A percentile compares a stretch with the other conserved stretches of the same genome.
These are phyloP conservation scores for Noccaea bulbosa DNA, from an alignment of 345 rosid genomes.

Conservation along the genomic window DNA sequence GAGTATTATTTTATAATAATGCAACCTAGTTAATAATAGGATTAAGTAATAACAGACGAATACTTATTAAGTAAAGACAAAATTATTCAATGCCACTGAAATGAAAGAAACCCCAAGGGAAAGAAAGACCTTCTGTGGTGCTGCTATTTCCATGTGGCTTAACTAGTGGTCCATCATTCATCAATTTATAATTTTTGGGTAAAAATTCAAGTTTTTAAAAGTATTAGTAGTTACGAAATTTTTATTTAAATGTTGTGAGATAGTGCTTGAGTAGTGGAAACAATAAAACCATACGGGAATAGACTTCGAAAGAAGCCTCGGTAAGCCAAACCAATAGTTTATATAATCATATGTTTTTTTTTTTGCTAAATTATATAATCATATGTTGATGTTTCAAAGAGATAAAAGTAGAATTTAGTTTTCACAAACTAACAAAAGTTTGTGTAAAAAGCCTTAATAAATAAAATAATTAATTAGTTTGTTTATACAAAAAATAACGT, in stretches of 20 bases:
- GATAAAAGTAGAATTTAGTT: not conserved
- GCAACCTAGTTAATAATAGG: slow-evolving; percentile 1
- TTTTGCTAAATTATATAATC: not conserved
- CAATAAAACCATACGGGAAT: slow-evolving; percentile 13
- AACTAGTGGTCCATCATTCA: slow-evolving; percentile 37
- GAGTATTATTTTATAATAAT: slow-evolving; percentile 19
- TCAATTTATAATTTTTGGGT: not conserved
- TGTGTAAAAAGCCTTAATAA: too few relatives aligned
- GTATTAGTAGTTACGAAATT: not conserved
- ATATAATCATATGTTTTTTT: not conserved
- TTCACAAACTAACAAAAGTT: not conserved
- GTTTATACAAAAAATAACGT: too few relatives aligned
- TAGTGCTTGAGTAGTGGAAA: slow-evolving; percentile 43
- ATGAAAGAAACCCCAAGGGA: slow-evolving; percentile 40
- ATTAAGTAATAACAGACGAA: slow-evolving; percentile 8
- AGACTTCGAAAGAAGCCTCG: slow-evolving; percentile 30
- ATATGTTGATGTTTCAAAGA: not conserved
- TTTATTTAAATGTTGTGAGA: slow-evolving; percentile 3
- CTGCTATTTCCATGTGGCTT: slow-evolving; percentile 41
- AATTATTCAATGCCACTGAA: slow-evolving; percentile 38
- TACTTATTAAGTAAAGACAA: slow-evolving; percentile 41
- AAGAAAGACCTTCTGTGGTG: slow-evolving; percentile 35
- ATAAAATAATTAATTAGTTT: too few relatives aligned
- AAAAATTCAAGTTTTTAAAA: not conserved
- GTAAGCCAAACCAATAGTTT: slow-evolving; percentile 13